Evolutionary conservation across 257 asterid genomes (phyloP), one percentile per base, ranked within the genome.

Genomic region (Verbena officinalis): DNA sequence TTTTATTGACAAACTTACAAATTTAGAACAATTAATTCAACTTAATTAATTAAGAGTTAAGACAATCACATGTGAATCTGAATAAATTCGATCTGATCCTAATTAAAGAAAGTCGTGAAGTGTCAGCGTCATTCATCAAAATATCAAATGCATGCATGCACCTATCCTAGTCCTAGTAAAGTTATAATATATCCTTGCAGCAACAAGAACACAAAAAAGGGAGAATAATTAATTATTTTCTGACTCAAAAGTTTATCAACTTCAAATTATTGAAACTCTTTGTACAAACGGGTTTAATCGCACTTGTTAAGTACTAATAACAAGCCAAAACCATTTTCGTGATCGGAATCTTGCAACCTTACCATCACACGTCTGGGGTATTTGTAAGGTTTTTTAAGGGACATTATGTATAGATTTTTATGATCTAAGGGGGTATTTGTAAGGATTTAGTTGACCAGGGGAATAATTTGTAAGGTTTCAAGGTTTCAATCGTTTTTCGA

Each of bases 1-100:
- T 33, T 33, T 30, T 38, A 21, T 60, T 23, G 15, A 24, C 9
- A 38, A 59, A 19, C 24, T 13, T 14, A 42, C 10, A 27, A 56
- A 30, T 27, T 27, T n/a, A n/a, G n/a, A n/a, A n/a, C n/a, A 13
- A 13, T 48, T 50, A 15, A 68, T 58, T 19, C 50, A 69, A 40
- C 48, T 49, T 14, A 61, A 51, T 34, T 27, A 7, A 45, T 30
- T 21, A 9, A 21, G 7, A 23, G n/a, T n/a, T n/a, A 36, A 40
- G 21, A 14, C 9, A 70, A 52, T n/a, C 12, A 59, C 30, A 46
- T 63, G 55, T 36, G 55, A 36, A 62, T 21, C 43, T 40, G 30
- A 21, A 17, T 58, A 54, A 51, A 67, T 69, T 69, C 64, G 73
- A 24, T 48, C 63, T 59, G 1, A 70, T 75, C 80, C 80, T 45